Percentiles rank a stretch among this genome's conserved stretches.
Conservation (phyloP, 2,329 filamentous ascomycete genomes). For the Talaromyces sp. region DNA sequence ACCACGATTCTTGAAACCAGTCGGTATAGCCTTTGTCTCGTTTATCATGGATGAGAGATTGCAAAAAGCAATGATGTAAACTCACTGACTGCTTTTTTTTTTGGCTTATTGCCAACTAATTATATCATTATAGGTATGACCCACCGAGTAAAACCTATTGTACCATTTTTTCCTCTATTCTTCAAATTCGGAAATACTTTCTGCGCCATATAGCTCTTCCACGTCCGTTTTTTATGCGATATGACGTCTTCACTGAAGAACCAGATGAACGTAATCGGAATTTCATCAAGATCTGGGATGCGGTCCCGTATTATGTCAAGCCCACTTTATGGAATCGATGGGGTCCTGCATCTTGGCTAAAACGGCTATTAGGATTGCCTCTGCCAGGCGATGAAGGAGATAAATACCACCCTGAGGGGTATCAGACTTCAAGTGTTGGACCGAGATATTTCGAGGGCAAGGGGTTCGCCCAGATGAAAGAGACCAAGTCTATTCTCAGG, state of each 20-base stretch:
- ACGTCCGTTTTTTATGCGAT: conserved; percentile 40
- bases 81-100: conserved; percentile 13
- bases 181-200: conserved; percentile 50
- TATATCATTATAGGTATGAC: conserved; percentile 28
- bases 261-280: conserved; percentile 52
- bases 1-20: conserved; percentile 37
- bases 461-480: conserved; percentile 45
- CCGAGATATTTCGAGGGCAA: conserved; percentile 51
- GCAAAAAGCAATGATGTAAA: conserved; percentile 61
- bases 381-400: conserved; percentile 44
- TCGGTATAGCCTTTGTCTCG: conserved; percentile 47
- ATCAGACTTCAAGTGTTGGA: conserved; percentile 52
- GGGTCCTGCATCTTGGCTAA: conserved; percentile 51
- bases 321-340: conserved; percentile 57
- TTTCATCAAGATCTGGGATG: conserved; percentile 48
- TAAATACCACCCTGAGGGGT: conserved; percentile 45
- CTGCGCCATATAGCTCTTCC: conserved; percentile 57
- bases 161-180: conserved; percentile 39
- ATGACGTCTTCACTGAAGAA: conserved; percentile 35
- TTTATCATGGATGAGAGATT: conserved; percentile 60
- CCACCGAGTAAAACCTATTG: conserved; percentile 29
- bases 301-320: conserved; percentile 60
- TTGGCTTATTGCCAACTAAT: neutral
- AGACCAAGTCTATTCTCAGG: conserved; percentile 31
- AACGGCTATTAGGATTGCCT: conserved; percentile 39